Evolutionary conservation across 2,329 filamentous ascomycete genomes (phyloP).

Genomic region (Aureobasidium namibiae): DNA sequence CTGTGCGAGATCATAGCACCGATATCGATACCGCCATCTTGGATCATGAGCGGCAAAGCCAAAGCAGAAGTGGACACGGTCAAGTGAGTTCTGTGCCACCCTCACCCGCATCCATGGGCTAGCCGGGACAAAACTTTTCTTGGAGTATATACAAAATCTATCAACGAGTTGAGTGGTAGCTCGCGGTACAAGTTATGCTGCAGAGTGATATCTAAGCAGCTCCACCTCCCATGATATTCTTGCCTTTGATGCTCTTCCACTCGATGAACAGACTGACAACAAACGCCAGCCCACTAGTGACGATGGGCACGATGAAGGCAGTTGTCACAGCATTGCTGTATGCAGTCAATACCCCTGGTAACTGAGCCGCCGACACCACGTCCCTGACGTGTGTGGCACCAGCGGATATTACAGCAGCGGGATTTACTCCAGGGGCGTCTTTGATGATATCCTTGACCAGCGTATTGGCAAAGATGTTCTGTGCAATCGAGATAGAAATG

Average conservation of each 20-base stretch:
- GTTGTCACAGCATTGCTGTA: conserved; percentile 56
- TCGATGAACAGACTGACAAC: conserved; percentile 50
- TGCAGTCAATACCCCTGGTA: conserved; percentile 48
- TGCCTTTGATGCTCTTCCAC: conserved; percentile 55
- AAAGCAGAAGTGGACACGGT: neutral
- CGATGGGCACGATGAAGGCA: conserved; percentile 53
- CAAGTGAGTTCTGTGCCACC: neutral
- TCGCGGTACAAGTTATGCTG: neutral
- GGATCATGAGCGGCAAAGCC: neutral
- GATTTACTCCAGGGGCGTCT: conserved; percentile 32
- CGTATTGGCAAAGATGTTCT: conserved; percentile 45
- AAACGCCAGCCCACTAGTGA: conserved; percentile 45
- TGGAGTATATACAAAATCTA: neutral
- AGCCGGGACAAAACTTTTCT: neutral
- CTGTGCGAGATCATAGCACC: neutral
- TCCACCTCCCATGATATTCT: conserved; percentile 28
- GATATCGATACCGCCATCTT: neutral
- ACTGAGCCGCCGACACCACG: conserved; percentile 30
- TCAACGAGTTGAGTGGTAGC: neutral
- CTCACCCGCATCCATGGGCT: neutral
- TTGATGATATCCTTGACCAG: conserved; percentile 46
- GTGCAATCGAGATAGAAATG: conserved; percentile 23
- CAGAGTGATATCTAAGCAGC: neutral
- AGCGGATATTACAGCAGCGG: conserved; percentile 28
- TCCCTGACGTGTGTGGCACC: conserved; percentile 37